Evolutionary conservation across 1,284 basidiomycete species (phyloP).

Genomic region (Macrocystidia cucumis): DNA sequence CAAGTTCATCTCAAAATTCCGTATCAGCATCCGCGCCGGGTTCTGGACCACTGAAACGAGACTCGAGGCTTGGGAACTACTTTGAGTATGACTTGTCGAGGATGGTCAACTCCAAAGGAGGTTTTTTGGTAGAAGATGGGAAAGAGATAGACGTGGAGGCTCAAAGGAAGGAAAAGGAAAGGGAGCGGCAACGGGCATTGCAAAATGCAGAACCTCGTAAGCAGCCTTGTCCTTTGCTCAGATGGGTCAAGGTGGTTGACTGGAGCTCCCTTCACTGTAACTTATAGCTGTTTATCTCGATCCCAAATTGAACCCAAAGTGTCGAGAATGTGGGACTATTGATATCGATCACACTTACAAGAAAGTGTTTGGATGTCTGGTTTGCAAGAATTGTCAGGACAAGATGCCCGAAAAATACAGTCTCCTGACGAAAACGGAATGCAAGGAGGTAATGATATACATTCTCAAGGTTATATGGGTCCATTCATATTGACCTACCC

Average conservation of each 20-base stretch:
- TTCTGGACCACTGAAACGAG: slow-evolving; percentile 50
- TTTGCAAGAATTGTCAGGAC: slow-evolving; percentile 89
- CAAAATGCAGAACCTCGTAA: slow-evolving; percentile 68
- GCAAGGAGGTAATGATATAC: slow-evolving; percentile 70
- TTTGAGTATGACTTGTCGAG: slow-evolving; percentile 97
- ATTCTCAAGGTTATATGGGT: background rate
- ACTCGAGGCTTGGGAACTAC: slow-evolving; percentile 75
- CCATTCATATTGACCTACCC: background rate
- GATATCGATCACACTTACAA: slow-evolving; percentile 81
- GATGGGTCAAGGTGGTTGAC: background rate
- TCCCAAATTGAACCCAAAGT: slow-evolving; percentile 68
- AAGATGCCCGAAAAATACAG: slow-evolving; percentile 89
- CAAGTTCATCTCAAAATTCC: slow-evolving; percentile 40
- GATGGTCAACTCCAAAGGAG: slow-evolving; percentile 93
- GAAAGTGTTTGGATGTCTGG: slow-evolving; percentile 76
- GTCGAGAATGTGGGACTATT: slow-evolving; percentile 73
- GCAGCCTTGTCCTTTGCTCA: slow-evolving; percentile 18
- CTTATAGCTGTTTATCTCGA: slow-evolving; percentile 60
- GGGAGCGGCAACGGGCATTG: slow-evolving; percentile 61
- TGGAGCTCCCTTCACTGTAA: no score
- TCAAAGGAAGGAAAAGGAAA: slow-evolving; percentile 66
- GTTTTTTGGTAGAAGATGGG: slow-evolving; percentile 83
- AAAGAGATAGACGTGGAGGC: slow-evolving; percentile 65
- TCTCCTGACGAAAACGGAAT: slow-evolving; percentile 96
- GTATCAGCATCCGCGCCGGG: slow-evolving; percentile 49